A percentile compares a stretch with the other conserved stretches of the same genome.
Evolutionary conservation across 768 basidiomycete genomes (phyloP).

Genomic region (Mycena chlorophos): DNA sequence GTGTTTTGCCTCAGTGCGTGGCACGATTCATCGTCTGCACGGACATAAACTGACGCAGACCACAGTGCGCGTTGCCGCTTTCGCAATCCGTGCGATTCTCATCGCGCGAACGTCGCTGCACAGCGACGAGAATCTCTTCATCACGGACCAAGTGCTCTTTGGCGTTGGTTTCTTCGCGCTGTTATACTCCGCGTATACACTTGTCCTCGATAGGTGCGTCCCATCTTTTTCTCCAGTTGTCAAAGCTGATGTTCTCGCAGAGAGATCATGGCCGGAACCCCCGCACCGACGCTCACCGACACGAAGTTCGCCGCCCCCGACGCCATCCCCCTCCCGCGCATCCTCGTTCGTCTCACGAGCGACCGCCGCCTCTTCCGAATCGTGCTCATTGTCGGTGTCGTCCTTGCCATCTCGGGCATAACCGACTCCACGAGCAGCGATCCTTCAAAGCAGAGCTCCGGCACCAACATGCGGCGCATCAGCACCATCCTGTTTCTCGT

Average conservation of each 20-base stretch:
- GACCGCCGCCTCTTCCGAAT: no score
- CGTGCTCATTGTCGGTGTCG: no score
- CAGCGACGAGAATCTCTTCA: not conserved
- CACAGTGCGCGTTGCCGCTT: constrained; percentile 43
- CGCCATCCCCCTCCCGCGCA: no score
- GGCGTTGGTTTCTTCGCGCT: constrained; percentile 36
- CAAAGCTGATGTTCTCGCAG: no score
- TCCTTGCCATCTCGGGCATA: constrained; percentile 35
- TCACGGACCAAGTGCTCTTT: constrained; percentile 29
- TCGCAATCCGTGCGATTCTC: constrained; percentile 37
- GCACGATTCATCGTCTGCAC: not conserved
- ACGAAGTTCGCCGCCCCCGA: no score
- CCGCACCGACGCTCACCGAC: no score
- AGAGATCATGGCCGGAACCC: not conserved
- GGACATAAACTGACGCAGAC: not conserved
- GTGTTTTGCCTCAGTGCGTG: constrained; percentile 42
- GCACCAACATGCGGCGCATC: constrained; percentile 31
- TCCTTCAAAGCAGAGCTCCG: constrained; percentile 16
- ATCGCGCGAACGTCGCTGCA: not conserved
- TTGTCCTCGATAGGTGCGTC: constrained; percentile 36
- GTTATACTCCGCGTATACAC: constrained; percentile 33
- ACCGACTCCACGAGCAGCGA: constrained; percentile 20
- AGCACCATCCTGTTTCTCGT: constrained; percentile 40
- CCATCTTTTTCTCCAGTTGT: not conserved
- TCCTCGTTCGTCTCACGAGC: no score